phyloP scores from a whole-genome alignment of 495 filamentous ascomycete genomes.

The Rostrohypoxylon terebratum region DNA sequence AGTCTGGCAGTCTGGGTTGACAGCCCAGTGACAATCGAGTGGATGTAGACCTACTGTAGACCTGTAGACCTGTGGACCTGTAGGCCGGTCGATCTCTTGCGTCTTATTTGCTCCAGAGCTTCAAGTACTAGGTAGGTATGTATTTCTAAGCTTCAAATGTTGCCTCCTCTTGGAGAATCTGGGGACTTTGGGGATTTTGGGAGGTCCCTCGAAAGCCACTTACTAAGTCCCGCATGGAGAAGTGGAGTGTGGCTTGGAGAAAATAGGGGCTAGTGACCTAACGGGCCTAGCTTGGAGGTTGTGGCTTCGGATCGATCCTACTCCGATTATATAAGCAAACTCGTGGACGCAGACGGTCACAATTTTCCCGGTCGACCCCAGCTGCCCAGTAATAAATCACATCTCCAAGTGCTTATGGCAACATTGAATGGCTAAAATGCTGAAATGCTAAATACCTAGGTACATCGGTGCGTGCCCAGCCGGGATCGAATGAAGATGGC shows the following conservation, averaged over 20 bases:
- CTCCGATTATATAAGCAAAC: background rate
- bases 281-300: background rate
- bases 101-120: background rate
- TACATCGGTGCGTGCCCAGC: too few relatives aligned
- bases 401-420: background rate
- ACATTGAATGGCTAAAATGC: background rate
- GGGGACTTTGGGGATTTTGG: background rate
- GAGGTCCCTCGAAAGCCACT: background rate
- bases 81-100: background rate
- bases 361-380: background rate
- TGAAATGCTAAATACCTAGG: background rate
- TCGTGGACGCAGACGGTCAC: too few relatives aligned
- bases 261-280: background rate
- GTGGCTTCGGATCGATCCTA: background rate
- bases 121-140: too few relatives aligned
- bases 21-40: too few relatives aligned
- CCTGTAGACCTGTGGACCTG: background rate
- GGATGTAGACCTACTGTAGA: too few relatives aligned
- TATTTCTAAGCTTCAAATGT: too few relatives aligned
- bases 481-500: too few relatives aligned
- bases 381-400: background rate
- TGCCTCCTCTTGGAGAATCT: conserved; percentile 4
- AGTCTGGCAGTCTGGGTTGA: conserved; percentile 3
- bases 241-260: conserved; percentile 4
- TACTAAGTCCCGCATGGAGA: background rate